Evolutionary conservation across 768 basidiomycete genomes (phyloP).

Genomic region (Pleurotus giganteus): DNA sequence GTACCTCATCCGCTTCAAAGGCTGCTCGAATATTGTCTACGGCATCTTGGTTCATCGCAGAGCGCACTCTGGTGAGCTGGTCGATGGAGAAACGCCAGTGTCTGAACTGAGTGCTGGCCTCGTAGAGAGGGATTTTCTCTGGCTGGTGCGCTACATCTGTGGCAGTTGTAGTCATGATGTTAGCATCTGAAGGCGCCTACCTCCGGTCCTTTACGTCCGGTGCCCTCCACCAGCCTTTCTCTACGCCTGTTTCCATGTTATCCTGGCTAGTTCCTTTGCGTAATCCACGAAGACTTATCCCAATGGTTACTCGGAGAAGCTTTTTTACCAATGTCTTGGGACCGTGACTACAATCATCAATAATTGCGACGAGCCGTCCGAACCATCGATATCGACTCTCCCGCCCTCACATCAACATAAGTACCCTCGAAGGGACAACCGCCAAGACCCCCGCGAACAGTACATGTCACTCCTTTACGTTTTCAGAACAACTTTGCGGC

Average conservation of each 20-base stretch:
- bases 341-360: not conserved
- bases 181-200: not conserved
- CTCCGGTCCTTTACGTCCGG: too few relatives aligned
- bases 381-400: too few relatives aligned
- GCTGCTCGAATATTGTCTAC: conserved; percentile 74
- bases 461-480: too few relatives aligned
- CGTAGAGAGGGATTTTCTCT: conserved; percentile 54
- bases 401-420: too few relatives aligned
- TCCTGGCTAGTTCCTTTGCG: too few relatives aligned
- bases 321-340: not conserved
- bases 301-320: too few relatives aligned
- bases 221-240: too few relatives aligned
- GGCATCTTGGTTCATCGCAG: conserved; percentile 69
- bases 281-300: too few relatives aligned
- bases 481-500: too few relatives aligned
- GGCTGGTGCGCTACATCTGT: not conserved
- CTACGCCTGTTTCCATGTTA: too few relatives aligned
- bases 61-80: conserved; percentile 57
- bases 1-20: conserved; percentile 79
- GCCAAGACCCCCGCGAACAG: too few relatives aligned
- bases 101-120: conserved; percentile 76
- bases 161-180: conserved; percentile 9
- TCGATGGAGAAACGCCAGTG: conserved; percentile 88
- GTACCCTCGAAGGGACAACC: too few relatives aligned
- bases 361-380: not conserved